Evolutionary conservation across 2,329 filamentous ascomycete species (phyloP).

Genomic region (Chaetomium sp.): DNA sequence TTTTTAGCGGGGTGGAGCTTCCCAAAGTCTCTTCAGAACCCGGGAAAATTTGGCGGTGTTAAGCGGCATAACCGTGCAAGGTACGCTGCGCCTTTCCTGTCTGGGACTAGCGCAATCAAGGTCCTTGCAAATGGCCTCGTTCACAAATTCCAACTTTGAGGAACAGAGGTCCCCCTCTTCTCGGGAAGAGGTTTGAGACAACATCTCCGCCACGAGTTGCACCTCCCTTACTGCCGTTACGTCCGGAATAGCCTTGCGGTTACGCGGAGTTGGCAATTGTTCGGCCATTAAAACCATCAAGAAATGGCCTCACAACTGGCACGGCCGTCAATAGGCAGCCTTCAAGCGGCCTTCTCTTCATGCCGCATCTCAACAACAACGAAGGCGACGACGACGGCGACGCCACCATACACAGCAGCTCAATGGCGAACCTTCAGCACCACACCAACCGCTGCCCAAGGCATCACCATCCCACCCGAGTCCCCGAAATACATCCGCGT

Average conservation of each 20-base stretch:
- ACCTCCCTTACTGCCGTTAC: too few relatives aligned
- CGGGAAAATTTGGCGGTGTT: constrained; percentile 22
- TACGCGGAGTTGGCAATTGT: not conserved
- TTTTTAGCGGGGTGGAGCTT: constrained; percentile 24
- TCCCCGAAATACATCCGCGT: constrained; percentile 83
- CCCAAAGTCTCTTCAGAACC: constrained; percentile 5
- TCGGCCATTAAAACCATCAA: constrained; percentile 6
- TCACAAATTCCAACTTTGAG: constrained; percentile 20
- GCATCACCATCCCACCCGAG: constrained; percentile 64
- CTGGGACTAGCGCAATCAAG: constrained; percentile 8
- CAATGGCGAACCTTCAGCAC: constrained; percentile 22
- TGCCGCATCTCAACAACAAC: constrained; percentile 13
- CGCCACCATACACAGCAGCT: constrained; percentile 1
- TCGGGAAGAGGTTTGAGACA: too few relatives aligned
- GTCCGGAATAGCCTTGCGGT: too few relatives aligned
- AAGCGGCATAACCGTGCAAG: constrained; percentile 13
- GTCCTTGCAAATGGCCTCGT: constrained; percentile 4
- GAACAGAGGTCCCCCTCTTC: not conserved
- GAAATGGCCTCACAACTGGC: constrained; percentile 25
- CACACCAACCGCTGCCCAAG: constrained; percentile 27
- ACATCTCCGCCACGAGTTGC: too few relatives aligned
- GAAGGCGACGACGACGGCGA: constrained; percentile 1
- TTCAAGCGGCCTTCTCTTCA: constrained; percentile 18
- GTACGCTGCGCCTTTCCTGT: constrained; percentile 6
- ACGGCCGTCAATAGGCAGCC: constrained; percentile 21